Evolutionary conservation across 805 yeast species (phyloP).

Genomic region (Zygotorulaspora danielsina): DNA sequence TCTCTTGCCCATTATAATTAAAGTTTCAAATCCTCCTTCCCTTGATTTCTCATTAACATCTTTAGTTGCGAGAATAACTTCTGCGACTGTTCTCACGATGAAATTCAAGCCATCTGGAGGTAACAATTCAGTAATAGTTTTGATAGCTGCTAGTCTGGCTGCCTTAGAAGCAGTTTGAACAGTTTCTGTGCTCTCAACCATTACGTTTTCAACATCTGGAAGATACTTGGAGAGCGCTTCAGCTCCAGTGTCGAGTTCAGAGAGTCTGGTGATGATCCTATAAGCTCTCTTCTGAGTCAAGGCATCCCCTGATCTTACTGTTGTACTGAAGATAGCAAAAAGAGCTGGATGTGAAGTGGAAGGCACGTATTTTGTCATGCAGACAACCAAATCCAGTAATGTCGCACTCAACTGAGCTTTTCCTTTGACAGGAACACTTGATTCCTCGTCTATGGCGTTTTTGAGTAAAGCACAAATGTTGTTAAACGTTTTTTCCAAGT

Average conservation of each 20-base stretch:
- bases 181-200: constrained; percentile 52
- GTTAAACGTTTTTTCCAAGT: constrained; percentile 70
- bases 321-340: constrained; percentile 69
- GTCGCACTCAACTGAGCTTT: constrained; percentile 59
- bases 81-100: constrained; percentile 79
- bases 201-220: constrained; percentile 53
- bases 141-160: constrained; percentile 67
- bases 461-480: constrained; percentile 79
- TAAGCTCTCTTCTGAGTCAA: constrained; percentile 86
- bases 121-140: constrained; percentile 53
- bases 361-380: constrained; percentile 83
- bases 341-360: constrained; percentile 63
- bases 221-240: constrained; percentile 50
- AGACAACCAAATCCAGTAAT: constrained; percentile 85
- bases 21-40: constrained; percentile 66
- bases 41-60: constrained; percentile 91
- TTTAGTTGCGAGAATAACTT: constrained; percentile 84
- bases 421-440: constrained; percentile 31
- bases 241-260: constrained; percentile 64
- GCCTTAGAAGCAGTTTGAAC: constrained; percentile 75
- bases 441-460: constrained; percentile 63
- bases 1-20: constrained; percentile 74
- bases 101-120: constrained; percentile 67
- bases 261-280: constrained; percentile 64
- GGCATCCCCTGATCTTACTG: constrained; percentile 56